Evolutionary conservation across 352 stramenopile species (phyloP), one percentile per base, ranked within the genome.

Genomic region (Phytophthora aleatoria): DNA sequence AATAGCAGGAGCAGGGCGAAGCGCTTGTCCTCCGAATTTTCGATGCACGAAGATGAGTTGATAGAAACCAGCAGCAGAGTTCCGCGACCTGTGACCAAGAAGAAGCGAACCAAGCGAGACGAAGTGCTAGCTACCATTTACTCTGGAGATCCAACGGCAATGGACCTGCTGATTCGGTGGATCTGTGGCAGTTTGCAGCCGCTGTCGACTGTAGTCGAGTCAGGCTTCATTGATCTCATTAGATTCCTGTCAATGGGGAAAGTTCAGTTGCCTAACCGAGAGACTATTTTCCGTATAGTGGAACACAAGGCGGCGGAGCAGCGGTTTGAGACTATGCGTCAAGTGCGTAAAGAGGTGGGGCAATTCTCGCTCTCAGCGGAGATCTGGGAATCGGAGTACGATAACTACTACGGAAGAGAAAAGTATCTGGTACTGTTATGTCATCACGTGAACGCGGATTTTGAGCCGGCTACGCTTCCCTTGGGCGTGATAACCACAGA

Each of bases 361-460:
- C 24, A 30, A 10, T 62, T 33, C 27, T 63, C 56, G 12, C 56
- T 63, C 35, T 63, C 56, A 5, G 56, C 35, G 11, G 45, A 63
- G 45, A 39, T 63, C 12, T 63, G 56, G 56, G 10, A 51, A 33
- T 49, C 45, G 33, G 16, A 62, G 3, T 61, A 61, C 20, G 53
- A 61, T 24, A 61, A 26, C 36, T 36, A 11, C 6, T 41, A 42
- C 26, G 33, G 50, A 24, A 44, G 31, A 47, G 35, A 53, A 13
- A 62, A 31, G 10, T 56, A 63, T 9, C 24, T 63, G 2, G 45
- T 38, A 27, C 45, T 63, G 35, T n/a, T 63, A 28, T 63, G 56
- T 20, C 56, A 63, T 16, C 56, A 63, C 28, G 10, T 56, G 27
- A 57, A 50, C 16, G n/a, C 36, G n/a, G 27, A 47, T 47, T 63